Base-by-base conservation (phyloP, 2,329 filamentous ascomycete genomes). In the Ceratocystis alfenasii region DNA sequence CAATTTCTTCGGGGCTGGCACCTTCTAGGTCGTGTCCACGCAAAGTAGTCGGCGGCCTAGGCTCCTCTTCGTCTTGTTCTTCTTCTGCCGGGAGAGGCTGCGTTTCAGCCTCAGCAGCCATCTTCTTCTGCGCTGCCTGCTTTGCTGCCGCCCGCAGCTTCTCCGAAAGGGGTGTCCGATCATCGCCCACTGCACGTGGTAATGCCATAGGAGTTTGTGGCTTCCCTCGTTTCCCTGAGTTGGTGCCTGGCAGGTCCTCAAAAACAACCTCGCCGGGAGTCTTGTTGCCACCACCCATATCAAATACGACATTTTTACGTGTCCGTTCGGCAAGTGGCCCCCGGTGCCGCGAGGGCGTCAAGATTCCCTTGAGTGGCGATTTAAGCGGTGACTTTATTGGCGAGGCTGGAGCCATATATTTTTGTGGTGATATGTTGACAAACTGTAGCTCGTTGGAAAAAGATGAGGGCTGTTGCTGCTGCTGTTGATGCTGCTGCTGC, bases 291-390 rank as follows among this genome's bases (percentile, higher is more conserved):
- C 30, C 69, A 69, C 45, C 71, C 33, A 70, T 69, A 17, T 79
- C 76, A 70, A 86, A 86, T 0, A 77, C 79, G 15, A 86, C 83
- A 69, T 74, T 85, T 72, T 86, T 86, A 15, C 74, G 77, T 20
- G 72, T 72, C 20, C 72, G 73, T 28, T 63, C 75, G 69, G 70
- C 76, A 22, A 67, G 64, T 22, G 68, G 61, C 48, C 72, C 73
- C 7, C 67, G 68, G 55, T 71, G 78, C 72, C 80, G 82, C 20
- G 75, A 76, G 2, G 84, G 83, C 2, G 81, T 80, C 53, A 85
- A 71, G 65, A 86, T 86, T 6, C 83, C 77, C 71, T 81, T 84
- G 8, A 80, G 76, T n/a, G 72, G 68, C 46, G 68, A 53, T 44
- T 64, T 66, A 12, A 63, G 22, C 2, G 65, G 65, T 15, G 62